Conservation (phyloP, 306 rosid species). For the Cucurbita ficifolia region DNA sequence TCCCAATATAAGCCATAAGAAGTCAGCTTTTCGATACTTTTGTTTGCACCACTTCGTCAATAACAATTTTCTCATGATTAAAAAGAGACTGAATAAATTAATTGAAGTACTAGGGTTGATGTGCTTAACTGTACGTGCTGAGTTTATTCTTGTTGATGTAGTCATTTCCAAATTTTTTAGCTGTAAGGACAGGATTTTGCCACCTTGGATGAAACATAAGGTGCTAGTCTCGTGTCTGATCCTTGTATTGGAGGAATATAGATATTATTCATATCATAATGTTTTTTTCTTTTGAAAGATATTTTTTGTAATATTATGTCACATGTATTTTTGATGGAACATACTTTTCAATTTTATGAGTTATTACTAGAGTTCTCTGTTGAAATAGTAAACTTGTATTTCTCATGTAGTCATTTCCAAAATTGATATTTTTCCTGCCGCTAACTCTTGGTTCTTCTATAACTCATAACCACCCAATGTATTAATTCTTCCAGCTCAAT, state of each 20-base stretch:
- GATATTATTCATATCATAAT: not conserved
- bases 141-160: not conserved
- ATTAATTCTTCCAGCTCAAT: constrained; percentile 58
- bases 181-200: not conserved
- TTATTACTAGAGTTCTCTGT: not conserved
- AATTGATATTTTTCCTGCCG: not conserved
- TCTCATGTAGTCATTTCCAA: not conserved
- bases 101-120: not conserved
- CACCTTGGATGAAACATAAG: not conserved
- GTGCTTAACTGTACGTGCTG: not conserved
- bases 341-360: not conserved
- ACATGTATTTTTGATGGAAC: not conserved
- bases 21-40: not conserved
- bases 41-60: not conserved
- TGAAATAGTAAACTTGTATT: not conserved
- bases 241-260: not conserved
- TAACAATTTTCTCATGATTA: not conserved
- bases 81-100: not conserved
- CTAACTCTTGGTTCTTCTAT: not conserved
- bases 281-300: not conserved
- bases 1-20: not conserved
- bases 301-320: not conserved
- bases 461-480: not conserved
- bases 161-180: not conserved
- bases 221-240: not conserved